Percentiles rank a stretch among this genome's conserved stretches.
phyloP scores from a whole-genome alignment of 306 rosid species.

The Boehmeria nivea region DNA sequence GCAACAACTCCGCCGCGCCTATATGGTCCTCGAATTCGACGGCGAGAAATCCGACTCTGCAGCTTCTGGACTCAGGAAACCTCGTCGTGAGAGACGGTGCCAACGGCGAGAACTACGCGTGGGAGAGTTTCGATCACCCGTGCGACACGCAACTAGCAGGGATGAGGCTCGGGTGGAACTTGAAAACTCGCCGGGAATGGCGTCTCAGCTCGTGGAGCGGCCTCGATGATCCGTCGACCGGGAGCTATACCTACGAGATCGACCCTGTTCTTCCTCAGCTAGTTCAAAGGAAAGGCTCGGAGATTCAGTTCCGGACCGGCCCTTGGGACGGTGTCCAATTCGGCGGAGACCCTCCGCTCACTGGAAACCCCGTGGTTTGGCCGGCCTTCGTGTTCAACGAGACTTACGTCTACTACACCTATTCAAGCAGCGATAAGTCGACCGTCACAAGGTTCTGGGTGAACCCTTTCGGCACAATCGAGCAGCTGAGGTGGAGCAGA shows the following conservation, averaged over 20 bases:
- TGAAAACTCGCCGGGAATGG: background rate
- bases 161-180: constrained; percentile 23
- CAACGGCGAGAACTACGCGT: background rate
- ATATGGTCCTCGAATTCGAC: constrained; percentile 7
- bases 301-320: constrained; percentile 10
- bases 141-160: constrained; percentile 12
- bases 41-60: background rate
- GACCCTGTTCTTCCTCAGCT: constrained; percentile 22
- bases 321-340: constrained; percentile 29
- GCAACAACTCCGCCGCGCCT: background rate
- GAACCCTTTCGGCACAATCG: background rate
- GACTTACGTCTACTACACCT: constrained; percentile 15
- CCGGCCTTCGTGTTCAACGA: constrained; percentile 17
- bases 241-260: constrained; percentile 11
- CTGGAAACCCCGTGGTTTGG: background rate
- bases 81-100: constrained; percentile 4
- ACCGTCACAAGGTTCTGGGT: constrained; percentile 9
- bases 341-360: constrained; percentile 15
- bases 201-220: constrained; percentile 14
- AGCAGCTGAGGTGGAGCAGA: background rate
- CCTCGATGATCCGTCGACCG: constrained; percentile 11
- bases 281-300: background rate
- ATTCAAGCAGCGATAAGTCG: background rate
- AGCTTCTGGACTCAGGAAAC: constrained; percentile 1
- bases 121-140: constrained; percentile 22